Percentiles rank a stretch among this genome's conserved stretches.
These are phyloP conservation scores for Rubus parviflorus DNA, from an alignment of 306 rosid genomes.

Conservation along the genomic window DNA sequence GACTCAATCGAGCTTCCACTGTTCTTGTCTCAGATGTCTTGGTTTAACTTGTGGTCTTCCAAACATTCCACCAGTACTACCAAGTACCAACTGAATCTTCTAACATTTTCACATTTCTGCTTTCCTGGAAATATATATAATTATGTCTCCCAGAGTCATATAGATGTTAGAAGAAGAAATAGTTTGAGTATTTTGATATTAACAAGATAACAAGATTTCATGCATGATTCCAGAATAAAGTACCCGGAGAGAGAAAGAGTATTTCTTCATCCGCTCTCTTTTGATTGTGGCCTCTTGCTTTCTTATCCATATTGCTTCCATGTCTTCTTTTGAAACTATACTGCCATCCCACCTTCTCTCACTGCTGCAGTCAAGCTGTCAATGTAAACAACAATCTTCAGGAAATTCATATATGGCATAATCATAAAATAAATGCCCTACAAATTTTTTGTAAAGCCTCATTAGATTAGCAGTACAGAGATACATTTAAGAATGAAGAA, in stretches of 20 bases:
- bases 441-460: not conserved
- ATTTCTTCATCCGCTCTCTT: constrained; percentile 79
- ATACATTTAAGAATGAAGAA: not conserved
- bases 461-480: not conserved
- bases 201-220: not conserved
- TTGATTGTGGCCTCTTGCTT: constrained; percentile 67
- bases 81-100: constrained; percentile 32
- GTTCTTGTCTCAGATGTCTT: constrained; percentile 27
- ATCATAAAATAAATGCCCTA: not conserved
- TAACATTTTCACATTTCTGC: constrained; percentile 38
- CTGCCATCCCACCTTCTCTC: constrained; percentile 67
- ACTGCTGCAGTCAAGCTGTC: constrained; percentile 51
- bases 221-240: constrained; percentile 14
- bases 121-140: constrained; percentile 47
- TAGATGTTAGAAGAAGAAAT: not conserved
- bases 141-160: not conserved
- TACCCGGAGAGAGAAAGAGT: constrained; percentile 82
- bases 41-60: constrained; percentile 25
- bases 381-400: constrained; percentile 17
- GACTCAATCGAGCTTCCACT: constrained; percentile 28
- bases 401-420: constrained; percentile 3
- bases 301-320: constrained; percentile 51
- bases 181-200: not conserved
- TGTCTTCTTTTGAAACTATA: constrained; percentile 51
- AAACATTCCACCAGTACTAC: constrained; percentile 18